These are phyloP conservation scores for Candida cerambycidarum DNA, from an alignment of 805 yeast species.

Conservation along the genomic window DNA sequence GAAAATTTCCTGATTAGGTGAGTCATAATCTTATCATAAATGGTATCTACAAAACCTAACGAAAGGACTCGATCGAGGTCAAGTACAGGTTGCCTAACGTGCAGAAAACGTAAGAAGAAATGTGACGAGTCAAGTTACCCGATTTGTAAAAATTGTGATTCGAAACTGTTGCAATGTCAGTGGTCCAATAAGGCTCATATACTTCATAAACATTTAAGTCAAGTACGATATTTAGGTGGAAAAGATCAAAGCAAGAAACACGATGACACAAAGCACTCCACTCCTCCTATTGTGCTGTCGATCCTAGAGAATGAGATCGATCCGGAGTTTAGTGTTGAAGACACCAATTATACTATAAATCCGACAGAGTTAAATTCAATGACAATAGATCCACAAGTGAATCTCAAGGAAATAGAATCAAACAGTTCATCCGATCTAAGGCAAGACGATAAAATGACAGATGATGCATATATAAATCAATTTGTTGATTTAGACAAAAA, in stretches of 20 bases:
- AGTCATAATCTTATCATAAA: constrained; percentile 13
- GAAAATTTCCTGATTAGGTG: constrained; percentile 29
- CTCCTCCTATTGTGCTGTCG: background rate
- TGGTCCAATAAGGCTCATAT: constrained; percentile 29
- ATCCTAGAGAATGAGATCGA: no score
- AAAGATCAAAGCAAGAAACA: background rate
- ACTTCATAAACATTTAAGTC: constrained; percentile 20
- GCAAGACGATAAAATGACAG: background rate
- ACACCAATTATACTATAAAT: background rate
- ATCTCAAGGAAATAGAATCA: no score
- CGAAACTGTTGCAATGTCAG: constrained; percentile 21
- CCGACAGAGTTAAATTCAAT: background rate
- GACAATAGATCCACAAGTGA: background rate
- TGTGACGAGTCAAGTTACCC: constrained; percentile 36
- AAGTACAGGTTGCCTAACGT: constrained; percentile 32
- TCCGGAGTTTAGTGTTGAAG: background rate
- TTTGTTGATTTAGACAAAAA: constrained; percentile 9
- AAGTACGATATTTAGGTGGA: constrained; percentile 24
- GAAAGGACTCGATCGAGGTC: constrained; percentile 22
- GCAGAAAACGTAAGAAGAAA: constrained; percentile 28
- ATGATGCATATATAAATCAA: constrained; percentile 3
- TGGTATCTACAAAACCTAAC: background rate
- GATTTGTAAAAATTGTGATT: constrained; percentile 25
- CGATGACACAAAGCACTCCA: background rate
- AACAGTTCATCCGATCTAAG: no score